Percentiles rank a stretch among this genome's conserved stretches.
These are phyloP conservation scores for Carpinus viminea DNA, from an alignment of 306 rosid species.

Conservation along the genomic window DNA sequence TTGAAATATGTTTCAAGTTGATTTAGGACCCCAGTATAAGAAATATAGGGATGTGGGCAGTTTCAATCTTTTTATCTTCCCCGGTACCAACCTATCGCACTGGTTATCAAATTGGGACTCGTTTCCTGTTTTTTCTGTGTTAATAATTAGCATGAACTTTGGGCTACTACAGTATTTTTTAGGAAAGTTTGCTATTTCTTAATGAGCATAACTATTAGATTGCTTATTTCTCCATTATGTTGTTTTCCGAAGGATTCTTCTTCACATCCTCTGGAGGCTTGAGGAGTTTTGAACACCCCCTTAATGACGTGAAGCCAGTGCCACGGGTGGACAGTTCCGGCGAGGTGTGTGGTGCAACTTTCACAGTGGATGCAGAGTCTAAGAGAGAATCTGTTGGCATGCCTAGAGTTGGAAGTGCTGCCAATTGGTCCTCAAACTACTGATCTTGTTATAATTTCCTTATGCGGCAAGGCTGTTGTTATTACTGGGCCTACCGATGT, in stretches of 20 bases:
- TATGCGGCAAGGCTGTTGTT: constrained; percentile 29
- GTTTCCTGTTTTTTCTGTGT: not conserved
- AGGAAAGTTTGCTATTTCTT: not conserved
- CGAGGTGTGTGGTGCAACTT: constrained; percentile 77
- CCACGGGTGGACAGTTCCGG: constrained; percentile 97
- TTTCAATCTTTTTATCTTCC: not conserved
- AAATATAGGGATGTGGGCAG: not conserved
- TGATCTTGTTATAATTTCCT: constrained; percentile 40
- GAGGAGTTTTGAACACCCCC: constrained; percentile 94
- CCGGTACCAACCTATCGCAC: not conserved
- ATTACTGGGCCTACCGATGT: constrained; percentile 12
- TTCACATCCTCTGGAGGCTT: constrained; percentile 83
- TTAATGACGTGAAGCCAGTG: constrained; percentile 82
- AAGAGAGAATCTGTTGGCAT: constrained; percentile 80
- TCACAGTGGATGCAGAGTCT: constrained; percentile 71
- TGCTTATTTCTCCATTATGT: constrained; percentile 25
- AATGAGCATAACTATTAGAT: not conserved
- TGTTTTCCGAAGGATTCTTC: constrained; percentile 65
- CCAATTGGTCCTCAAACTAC: constrained; percentile 83
- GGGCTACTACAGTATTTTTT: not conserved
- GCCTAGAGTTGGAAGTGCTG: constrained; percentile 98
- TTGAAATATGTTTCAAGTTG: not conserved
- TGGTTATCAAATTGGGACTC: not conserved
- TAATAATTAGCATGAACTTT: not conserved
- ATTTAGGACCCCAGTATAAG: not conserved